Conservation (phyloP, 345 rosid species). For the Aquilaria yunnanensis region DNA sequence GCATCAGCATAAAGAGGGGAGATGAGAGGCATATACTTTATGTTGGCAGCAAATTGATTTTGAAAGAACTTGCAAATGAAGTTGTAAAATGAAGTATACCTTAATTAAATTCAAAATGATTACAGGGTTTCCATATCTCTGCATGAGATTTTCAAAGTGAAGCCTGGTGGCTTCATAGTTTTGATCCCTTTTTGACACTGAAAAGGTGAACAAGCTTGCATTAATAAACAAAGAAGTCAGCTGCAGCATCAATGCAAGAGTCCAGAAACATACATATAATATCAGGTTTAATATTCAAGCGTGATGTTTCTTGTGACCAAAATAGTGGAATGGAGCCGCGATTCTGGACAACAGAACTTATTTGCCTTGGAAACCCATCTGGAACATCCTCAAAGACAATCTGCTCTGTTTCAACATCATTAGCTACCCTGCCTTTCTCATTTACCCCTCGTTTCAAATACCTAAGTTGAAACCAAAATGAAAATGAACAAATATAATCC, state of each 20-base stretch:
- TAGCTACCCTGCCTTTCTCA: conserved; percentile 93
- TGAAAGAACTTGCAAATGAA: not conserved
- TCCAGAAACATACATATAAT: conserved; percentile 61
- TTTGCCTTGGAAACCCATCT: conserved; percentile 62
- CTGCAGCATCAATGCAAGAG: conserved; percentile 8
- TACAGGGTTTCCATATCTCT: conserved; percentile 93
- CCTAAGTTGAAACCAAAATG: conserved; percentile 34
- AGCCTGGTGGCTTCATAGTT: conserved; percentile 89
- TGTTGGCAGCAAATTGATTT: too few relatives aligned
- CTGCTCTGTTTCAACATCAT: conserved; percentile 99
- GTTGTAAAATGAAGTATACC: conserved; percentile 36
- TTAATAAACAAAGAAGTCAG: not conserved
- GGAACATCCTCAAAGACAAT: conserved; percentile 77
- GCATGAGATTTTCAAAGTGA: conserved; percentile 85
- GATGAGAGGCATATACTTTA: too few relatives aligned
- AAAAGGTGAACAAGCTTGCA: conserved; percentile 8
- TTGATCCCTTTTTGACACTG: conserved; percentile 89
- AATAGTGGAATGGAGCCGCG: conserved; percentile 98
- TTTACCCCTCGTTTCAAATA: conserved; percentile 97
- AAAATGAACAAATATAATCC: conserved; percentile 1
- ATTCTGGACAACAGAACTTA: conserved; percentile 92
- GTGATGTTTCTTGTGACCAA: conserved; percentile 99
- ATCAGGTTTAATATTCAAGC: conserved; percentile 95
- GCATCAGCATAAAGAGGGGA: too few relatives aligned
- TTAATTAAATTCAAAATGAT: conserved; percentile 91